A percentile compares a stretch with the other conserved stretches of the same genome.
These are phyloP conservation scores for Calocybe indica DNA, from an alignment of 768 basidiomycete species.

Conservation along the genomic window DNA sequence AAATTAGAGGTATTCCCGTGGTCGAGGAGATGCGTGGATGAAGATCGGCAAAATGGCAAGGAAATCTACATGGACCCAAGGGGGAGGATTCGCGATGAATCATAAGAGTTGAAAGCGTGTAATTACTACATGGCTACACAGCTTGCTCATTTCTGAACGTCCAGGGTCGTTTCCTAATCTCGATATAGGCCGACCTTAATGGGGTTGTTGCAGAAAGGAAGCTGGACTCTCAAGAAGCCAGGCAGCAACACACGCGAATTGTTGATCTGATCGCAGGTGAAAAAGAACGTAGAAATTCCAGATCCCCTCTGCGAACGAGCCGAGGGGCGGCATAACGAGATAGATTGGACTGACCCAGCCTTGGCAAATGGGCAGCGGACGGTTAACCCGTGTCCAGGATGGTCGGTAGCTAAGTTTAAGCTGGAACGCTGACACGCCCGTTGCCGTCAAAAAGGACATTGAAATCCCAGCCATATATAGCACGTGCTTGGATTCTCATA, in stretches of 20 bases:
- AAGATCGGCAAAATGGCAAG: constrained; percentile 33
- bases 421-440: no score
- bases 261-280: no score
- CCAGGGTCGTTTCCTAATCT: constrained; percentile 19
- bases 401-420: no score
- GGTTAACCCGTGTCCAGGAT: no score
- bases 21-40: constrained; percentile 21
- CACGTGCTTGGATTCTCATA: no score
- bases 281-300: constrained; percentile 22
- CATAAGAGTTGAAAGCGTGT: constrained; percentile 11
- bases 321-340: constrained; percentile 23
- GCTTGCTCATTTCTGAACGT: constrained; percentile 6
- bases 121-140: constrained; percentile 5
- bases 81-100: constrained; percentile 14
- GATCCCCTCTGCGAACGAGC: constrained; percentile 13
- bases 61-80: constrained; percentile 16
- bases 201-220: constrained; percentile 18
- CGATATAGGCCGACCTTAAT: constrained; percentile 18
- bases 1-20: constrained; percentile 27
- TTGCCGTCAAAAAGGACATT: no score
- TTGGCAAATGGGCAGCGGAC: neutral
- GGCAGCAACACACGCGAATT: neutral
- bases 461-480: no score
- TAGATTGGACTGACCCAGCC: neutral
- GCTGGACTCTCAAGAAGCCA: constrained; percentile 14